These are phyloP conservation scores for Daldinia concentrica DNA, from an alignment of 495 filamentous ascomycete genomes.

Conservation along the genomic window DNA sequence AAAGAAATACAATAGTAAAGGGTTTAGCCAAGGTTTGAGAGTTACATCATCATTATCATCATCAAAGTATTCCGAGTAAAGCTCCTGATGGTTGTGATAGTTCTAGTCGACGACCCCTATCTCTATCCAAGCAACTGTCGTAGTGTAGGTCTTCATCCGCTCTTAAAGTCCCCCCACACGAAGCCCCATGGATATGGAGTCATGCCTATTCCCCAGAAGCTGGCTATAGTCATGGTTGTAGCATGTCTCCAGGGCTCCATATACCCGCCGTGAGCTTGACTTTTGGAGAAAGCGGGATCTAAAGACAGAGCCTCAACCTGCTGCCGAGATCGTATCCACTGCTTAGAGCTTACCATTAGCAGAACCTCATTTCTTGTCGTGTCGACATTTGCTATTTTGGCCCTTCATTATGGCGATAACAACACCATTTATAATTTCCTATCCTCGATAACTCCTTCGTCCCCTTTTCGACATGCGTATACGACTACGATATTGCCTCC, in stretches of 20 bases:
- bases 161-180: constrained; percentile 25
- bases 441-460: not conserved
- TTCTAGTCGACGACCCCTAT: constrained; percentile 24
- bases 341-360: constrained; percentile 23
- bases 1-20: constrained; percentile 12
- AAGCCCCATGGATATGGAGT: constrained; percentile 33
- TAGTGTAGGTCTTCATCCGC: constrained; percentile 15
- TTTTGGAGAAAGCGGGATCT: constrained; percentile 41
- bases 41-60: not conserved
- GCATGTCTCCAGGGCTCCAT: constrained; percentile 30
- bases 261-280: constrained; percentile 30
- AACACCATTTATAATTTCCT: not conserved
- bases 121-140: not conserved
- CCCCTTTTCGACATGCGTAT: not conserved
- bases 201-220: constrained; percentile 24
- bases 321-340: constrained; percentile 30
- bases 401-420: constrained; percentile 4
- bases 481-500: not conserved
- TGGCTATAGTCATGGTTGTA: constrained; percentile 17
- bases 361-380: constrained; percentile 7
- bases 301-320: constrained; percentile 27
- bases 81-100: constrained; percentile 7
- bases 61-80: not conserved
- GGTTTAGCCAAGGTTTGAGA: not conserved
- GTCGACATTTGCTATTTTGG: constrained; percentile 1